Base-by-base conservation (phyloP, 2,329 filamentous ascomycete species). In the Xylaria sp. region DNA sequence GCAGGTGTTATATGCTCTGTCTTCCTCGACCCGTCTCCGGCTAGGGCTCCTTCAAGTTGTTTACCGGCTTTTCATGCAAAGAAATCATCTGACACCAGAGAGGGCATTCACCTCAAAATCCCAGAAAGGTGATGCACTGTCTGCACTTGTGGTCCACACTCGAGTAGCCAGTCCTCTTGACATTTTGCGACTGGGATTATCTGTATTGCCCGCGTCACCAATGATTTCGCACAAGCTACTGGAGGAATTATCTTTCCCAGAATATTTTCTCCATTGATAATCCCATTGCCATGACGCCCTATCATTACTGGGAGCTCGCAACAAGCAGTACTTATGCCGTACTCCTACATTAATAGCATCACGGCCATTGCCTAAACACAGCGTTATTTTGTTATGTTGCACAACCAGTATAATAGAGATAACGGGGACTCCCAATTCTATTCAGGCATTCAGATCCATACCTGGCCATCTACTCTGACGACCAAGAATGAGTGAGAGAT, bases 171-270 rank as follows among this genome's bases (percentile, higher is more conserved):
- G 60, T 6, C 55, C 69, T 44, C 49, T 70, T 13, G 61, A 42
- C 9, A 61, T 29, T 17, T 56, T 56, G 53, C 63, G 44, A 57
- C 55, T 62, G n/a, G n/a, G n/a, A 22, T 66, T 65, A 50, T 76
- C 76, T n/a, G 73, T 75, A 15, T 73, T 71, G 29, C 76, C 73
- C 11, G 62, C 64, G 13, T 77, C 76, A 53, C 77, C 76, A 31
- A 74, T 61, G 17, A 73, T 73, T 58, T 77, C 76, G 59, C 73
- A 76, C 17, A 76, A 77, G 65, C 76, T 77, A 65, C 73, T 76
- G 17, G 76, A 76, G n/a, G 75, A 76, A 55, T 71, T 72, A 55
- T 78, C 76, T n/a, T n/a, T n/a, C n/a, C n/a, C n/a, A n/a, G n/a
- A n/a, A n/a, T n/a, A n/a, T n/a, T n/a, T n/a, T n/a, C n/a, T n/a